Percentiles rank a stretch among this genome's conserved stretches.
phyloP scores from a whole-genome alignment of 192 early-diverging fungal genomes.

The Rhizoclosmatium sp. region DNA sequence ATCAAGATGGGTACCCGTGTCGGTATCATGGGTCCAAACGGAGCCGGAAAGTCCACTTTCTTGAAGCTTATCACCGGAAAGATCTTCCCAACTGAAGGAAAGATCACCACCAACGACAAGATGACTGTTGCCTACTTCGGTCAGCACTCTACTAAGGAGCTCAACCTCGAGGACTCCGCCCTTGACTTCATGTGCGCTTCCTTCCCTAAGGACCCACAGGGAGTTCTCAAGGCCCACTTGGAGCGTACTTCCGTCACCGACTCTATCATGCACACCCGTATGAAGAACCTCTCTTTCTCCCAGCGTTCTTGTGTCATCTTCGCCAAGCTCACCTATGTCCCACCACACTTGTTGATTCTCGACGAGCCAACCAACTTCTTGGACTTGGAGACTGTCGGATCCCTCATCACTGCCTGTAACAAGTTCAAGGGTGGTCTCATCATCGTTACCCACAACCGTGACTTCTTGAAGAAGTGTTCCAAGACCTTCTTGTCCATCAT shows the following conservation, averaged over 20 bases:
- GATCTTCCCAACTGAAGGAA: slow-evolving; percentile 67
- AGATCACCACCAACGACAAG: slow-evolving; percentile 78
- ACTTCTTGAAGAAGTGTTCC: slow-evolving; percentile 70
- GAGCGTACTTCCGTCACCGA: slow-evolving; percentile 84
- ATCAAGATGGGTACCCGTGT: slow-evolving; percentile 80
- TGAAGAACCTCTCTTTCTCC: slow-evolving; percentile 76
- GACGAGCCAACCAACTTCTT: slow-evolving; percentile 81
- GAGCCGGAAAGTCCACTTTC: slow-evolving; percentile 75
- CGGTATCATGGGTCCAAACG: slow-evolving; percentile 82
- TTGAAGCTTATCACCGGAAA: slow-evolving; percentile 83
- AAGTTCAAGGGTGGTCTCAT: slow-evolving; percentile 81
- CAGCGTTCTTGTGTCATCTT: slow-evolving; percentile 88
- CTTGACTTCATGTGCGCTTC: slow-evolving; percentile 29
- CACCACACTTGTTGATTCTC: slow-evolving; percentile 82
- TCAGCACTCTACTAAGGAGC: slow-evolving; percentile 80
- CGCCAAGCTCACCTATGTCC: slow-evolving; percentile 80
- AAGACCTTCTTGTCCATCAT: slow-evolving; percentile 51
- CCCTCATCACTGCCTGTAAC: slow-evolving; percentile 74
- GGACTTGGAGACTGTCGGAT: slow-evolving; percentile 80
- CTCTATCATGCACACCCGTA: slow-evolving; percentile 76
- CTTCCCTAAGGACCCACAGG: slow-evolving; percentile 20
- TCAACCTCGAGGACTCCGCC: slow-evolving; percentile 32
- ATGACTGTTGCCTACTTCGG: slow-evolving; percentile 85
- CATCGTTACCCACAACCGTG: slow-evolving; percentile 84
- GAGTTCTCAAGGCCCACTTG: slow-evolving; percentile 72